Evolutionary conservation across 106 monocot species (phyloP), one percentile per base, ranked within the genome.

Genomic region (Platanthera guangdongensis): DNA sequence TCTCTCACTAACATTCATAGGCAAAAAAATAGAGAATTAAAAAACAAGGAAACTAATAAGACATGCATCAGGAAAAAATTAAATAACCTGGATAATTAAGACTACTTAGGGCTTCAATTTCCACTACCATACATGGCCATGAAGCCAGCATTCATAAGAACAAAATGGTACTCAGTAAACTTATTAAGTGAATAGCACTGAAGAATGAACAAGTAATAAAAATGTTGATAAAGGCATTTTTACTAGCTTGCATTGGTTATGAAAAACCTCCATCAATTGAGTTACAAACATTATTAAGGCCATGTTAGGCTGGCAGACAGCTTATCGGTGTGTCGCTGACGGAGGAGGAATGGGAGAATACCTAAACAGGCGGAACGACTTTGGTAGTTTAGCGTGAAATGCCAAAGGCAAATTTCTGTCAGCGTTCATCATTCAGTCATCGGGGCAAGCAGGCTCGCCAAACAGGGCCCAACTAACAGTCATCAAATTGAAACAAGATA

Each of bases 1-100:
- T 74, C 78, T 80, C 53, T 88, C 85, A 79, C 88, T 82, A 52
- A 22, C 15, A 46, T n/a, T 53, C 52, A 70, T 54, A 39, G 22
- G 22, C 28, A 55, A 57, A 9, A 4, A 48, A 57, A 39, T 50
- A 30, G 69, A 70, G 19, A 72, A 15, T 65, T 18, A 65, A 65
- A 65, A 25, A 30, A 65, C 32, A 65, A 30, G 2, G 18, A 32
- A 25, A 65, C 32, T 30, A 9, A 11, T 65, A 11, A 25, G 11
- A 11, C 32, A 65, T 28, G 11, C 18, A 4, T 5, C 11, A 65
- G 65, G 3, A 5, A 30, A 65, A 8, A 65, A 12, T 65, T 4
- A 65, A 30, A 8, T 65, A 70, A 47, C 70, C 39, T 9, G 9
- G 28, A 32, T 21, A 19, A 59, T 63, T 8, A 16, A 63, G 22